Percentiles rank a stretch among this genome's conserved stretches.
These are phyloP conservation scores for Lomentospora prolificans DNA, from an alignment of 2,329 filamentous ascomycete genomes.

Conservation along the genomic window DNA sequence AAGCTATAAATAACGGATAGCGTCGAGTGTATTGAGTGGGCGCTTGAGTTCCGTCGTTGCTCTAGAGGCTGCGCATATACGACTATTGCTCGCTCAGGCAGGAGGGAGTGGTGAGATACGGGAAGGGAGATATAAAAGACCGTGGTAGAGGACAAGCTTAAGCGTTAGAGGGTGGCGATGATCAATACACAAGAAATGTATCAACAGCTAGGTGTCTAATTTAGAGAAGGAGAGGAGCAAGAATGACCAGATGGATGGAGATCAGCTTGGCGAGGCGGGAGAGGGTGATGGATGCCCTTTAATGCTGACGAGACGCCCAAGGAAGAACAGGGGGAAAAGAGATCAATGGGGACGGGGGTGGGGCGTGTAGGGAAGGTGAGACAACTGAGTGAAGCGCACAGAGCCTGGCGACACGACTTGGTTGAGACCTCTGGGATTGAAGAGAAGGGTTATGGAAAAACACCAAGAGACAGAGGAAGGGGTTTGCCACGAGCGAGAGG, in stretches of 20 bases:
- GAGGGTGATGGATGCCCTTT: not conserved
- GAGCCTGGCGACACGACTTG: not conserved
- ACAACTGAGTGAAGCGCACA: not conserved
- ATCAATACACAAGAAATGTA: not conserved
- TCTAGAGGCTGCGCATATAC: no score
- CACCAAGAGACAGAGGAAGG: conserved; percentile 3
- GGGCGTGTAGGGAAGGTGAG: not conserved
- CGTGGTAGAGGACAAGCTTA: not conserved
- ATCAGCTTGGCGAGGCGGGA: not conserved
- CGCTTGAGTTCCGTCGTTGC: no score
- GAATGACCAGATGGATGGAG: not conserved
- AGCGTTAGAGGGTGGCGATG: not conserved
- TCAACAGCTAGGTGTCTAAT: not conserved
- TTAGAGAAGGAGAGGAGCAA: not conserved
- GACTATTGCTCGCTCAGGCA: no score
- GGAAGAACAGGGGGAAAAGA: not conserved
- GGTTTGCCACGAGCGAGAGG: not conserved
- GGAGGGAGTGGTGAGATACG: no score
- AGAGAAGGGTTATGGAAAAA: not conserved
- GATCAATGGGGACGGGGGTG: not conserved
- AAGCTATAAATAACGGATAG: not conserved
- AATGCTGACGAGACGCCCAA: not conserved
- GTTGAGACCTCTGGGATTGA: not conserved
- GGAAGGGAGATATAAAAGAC: not conserved
- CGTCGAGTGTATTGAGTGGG: no score